Percentiles rank a stretch among this genome's conserved stretches.
Conservation (phyloP, 805 yeast genomes). For the Suhomyces sp. region DNA sequence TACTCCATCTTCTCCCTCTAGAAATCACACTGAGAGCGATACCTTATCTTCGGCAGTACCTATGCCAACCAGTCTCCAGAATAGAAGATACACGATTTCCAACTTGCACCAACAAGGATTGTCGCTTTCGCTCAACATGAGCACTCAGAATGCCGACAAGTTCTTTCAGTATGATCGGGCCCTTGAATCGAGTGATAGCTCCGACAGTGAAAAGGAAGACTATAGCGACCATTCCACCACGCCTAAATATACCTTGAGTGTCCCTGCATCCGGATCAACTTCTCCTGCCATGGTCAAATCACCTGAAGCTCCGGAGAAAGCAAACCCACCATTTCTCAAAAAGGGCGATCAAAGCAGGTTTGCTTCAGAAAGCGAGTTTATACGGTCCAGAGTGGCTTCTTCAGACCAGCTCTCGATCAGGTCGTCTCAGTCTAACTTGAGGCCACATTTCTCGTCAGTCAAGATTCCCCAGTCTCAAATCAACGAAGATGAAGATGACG, state of each 20-base stretch:
- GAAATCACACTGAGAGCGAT: not conserved
- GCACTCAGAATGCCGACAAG: constrained; percentile 41
- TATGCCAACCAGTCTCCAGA: constrained; percentile 17
- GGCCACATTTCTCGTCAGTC: constrained; percentile 68
- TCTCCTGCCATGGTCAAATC: not conserved
- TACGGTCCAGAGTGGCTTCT: constrained; percentile 4
- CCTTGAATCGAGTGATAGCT: constrained; percentile 22
- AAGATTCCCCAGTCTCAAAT: constrained; percentile 68
- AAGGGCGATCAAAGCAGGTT: not conserved
- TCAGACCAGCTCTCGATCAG: constrained; percentile 30
- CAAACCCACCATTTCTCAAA: not conserved
- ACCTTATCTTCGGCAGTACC: constrained; percentile 7
- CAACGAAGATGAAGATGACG: constrained; percentile 64
- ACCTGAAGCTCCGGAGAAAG: not conserved
- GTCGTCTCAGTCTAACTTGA: constrained; percentile 36
- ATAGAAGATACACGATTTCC: constrained; percentile 52
- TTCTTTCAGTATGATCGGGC: constrained; percentile 25
- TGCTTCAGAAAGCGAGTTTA: not conserved
- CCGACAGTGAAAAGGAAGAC: constrained; percentile 21
- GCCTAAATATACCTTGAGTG: not conserved
- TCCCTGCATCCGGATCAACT: not conserved
- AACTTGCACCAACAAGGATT: constrained; percentile 70
- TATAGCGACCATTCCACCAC: not conserved
- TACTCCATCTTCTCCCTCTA: constrained; percentile 16
- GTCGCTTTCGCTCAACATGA: constrained; percentile 69